Evolutionary conservation across 78 protist genomes (phyloP), one percentile per base, ranked within the genome.

Genomic region (Mantamonas sphyraenae): DNA sequence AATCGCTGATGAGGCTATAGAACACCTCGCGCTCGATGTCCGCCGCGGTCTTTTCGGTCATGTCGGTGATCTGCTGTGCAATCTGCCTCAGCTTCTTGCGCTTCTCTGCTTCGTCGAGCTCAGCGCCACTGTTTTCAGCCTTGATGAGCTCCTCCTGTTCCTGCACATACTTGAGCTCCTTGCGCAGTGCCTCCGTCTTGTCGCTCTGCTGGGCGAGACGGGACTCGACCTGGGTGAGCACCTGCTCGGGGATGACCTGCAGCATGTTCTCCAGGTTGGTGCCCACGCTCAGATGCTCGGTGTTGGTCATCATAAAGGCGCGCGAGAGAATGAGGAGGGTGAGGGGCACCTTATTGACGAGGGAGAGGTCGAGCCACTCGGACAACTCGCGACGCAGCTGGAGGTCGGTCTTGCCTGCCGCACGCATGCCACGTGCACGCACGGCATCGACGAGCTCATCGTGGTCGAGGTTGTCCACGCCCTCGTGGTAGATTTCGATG

Each of bases 321-420:
- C 87, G 77, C 30, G 74, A 47, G 31, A 86, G 53, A 57, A 86
- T 77, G 33, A 86, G 68, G 26, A 86, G 42, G 1, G 87, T 76
- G 33, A 82, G 30, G 39, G 91, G 91, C 37, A 86, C 74, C 8
- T 47, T 38, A 55, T 79, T 69, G 34, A 77, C 40, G 45, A 85
- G 62, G 40, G 82, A 68, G 30, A 87, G 80, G 55, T 87, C 88
- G 17, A 87, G 67, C 92, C 92, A 87, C 43, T 79, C 80, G 33
- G 64, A 53, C 71, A 87, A 74, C 55, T 79, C 79, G 42, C 35
- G 42, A 57, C 42, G 45, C 59, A 81, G 69, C 34, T 28, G 74
- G 38, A 31, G 68, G 33, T 73, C 57, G 17, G 82, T 47, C 59
- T 74, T 55, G 39, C 85, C 84, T 33, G 70, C 72, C 20, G 83